These are phyloP conservation scores for Sphagnum fallax DNA, from an alignment of 228 moss, liverwort and hornwort genomes.

Conservation along the genomic window DNA sequence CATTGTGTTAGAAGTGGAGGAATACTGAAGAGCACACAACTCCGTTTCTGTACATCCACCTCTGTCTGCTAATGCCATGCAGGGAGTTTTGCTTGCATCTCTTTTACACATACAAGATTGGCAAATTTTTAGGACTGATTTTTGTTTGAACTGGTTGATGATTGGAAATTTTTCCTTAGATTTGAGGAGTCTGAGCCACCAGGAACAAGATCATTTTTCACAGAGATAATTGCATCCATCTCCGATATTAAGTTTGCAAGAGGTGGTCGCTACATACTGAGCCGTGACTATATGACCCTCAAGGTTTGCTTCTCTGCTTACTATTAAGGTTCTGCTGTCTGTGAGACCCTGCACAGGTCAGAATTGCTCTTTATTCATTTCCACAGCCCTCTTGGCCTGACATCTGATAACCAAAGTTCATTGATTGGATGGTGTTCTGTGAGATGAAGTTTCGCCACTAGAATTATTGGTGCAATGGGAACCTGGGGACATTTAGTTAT, in stretches of 20 bases:
- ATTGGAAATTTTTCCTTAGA: slow-evolving; percentile 24
- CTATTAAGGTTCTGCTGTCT: background rate
- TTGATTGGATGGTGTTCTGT: too few species aligned
- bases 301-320: slow-evolving; percentile 42
- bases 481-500: too few species aligned
- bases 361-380: background rate
- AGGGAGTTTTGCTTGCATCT: too few species aligned
- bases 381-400: too few species aligned
- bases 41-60: too few species aligned
- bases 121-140: background rate
- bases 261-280: slow-evolving; percentile 95
- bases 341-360: background rate
- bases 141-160: background rate
- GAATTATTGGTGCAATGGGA: too few species aligned
- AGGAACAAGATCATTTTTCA: slow-evolving; percentile 96
- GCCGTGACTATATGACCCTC: slow-evolving; percentile 97
- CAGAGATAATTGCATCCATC: slow-evolving; percentile 98
- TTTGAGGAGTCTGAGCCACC: slow-evolving; percentile 97
- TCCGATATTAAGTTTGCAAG: slow-evolving; percentile 99
- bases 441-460: too few species aligned
- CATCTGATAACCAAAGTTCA: too few species aligned
- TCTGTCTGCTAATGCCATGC: too few species aligned
- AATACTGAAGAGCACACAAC: too few species aligned
- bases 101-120: too few species aligned
- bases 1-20: too few species aligned